Percentiles rank a stretch among this genome's conserved stretches.
Evolutionary conservation across 2,329 filamentous ascomycete genomes (phyloP).

Genomic region (Didymosphaeria variabile): DNA sequence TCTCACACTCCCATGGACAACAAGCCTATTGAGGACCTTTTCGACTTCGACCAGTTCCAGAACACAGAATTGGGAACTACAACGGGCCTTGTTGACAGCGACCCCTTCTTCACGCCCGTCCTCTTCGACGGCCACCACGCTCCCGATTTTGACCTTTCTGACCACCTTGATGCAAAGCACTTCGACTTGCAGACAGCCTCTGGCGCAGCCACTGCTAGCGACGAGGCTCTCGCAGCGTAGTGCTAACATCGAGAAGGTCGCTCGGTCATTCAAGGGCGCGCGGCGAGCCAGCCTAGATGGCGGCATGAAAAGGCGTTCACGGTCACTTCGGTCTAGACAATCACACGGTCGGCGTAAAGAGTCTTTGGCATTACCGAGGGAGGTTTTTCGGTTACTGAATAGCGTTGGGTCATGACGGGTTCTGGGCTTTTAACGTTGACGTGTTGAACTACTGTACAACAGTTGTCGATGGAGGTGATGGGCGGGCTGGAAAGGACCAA

Average conservation of each 20-base stretch:
- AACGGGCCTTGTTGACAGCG: slow-evolving; percentile 43
- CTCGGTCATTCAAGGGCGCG: slow-evolving; percentile 33
- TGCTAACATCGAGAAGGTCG: slow-evolving; percentile 41
- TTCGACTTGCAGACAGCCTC: slow-evolving; percentile 56
- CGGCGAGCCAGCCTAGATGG: slow-evolving; percentile 34
- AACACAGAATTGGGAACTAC: slow-evolving; percentile 31
- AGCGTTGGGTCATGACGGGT: slow-evolving; percentile 34
- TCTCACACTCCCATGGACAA: slow-evolving; percentile 49
- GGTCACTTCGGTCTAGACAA: slow-evolving; percentile 40
- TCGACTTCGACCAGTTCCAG: slow-evolving; percentile 53
- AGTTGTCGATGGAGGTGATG: slow-evolving; percentile 15
- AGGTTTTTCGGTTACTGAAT: slow-evolving; percentile 30
- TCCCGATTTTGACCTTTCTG: slow-evolving; percentile 39
- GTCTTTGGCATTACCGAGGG: slow-evolving; percentile 29
- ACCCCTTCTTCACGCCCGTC: slow-evolving; percentile 47
- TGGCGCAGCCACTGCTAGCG: slow-evolving; percentile 59
- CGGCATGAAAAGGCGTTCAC: slow-evolving; percentile 38
- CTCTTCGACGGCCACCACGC: slow-evolving; percentile 39
- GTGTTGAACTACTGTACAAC: slow-evolving; percentile 20
- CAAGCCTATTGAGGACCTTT: slow-evolving; percentile 49
- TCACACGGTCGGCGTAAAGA: slow-evolving; percentile 29
- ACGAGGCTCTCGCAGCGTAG: slow-evolving; percentile 58
- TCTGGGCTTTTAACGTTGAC: slow-evolving; percentile 8
- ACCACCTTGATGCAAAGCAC: slow-evolving; percentile 52
- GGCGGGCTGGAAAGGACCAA: slow-evolving; percentile 39